Evolutionary conservation across 108 stramenopile species (phyloP).

Genomic region (Fragilariopsis cylindrus): DNA sequence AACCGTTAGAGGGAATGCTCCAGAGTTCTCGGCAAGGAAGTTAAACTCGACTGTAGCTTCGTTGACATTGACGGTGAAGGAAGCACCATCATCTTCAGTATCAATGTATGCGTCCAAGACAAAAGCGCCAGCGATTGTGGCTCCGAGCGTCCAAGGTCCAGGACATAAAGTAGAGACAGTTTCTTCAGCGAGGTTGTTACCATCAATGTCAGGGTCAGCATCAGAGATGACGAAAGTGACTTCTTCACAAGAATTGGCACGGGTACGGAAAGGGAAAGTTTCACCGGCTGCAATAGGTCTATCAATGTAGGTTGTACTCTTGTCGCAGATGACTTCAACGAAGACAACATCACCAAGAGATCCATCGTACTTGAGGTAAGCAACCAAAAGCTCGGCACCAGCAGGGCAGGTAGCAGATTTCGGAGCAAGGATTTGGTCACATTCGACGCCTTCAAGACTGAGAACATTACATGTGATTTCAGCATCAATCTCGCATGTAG

Average conservation of each 20-base stretch:
- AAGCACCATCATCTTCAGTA: not conserved
- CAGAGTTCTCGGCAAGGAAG: constrained; percentile 1
- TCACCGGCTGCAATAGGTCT: not conserved
- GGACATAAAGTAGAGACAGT: not conserved
- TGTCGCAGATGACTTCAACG: constrained; percentile 8
- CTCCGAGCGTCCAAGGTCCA: constrained; percentile 14
- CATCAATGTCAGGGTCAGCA: not conserved
- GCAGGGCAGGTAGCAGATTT: not conserved
- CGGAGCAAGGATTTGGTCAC: constrained; percentile 11
- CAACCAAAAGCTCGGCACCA: constrained; percentile 6
- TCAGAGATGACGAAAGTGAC: not conserved
- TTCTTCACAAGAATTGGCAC: constrained; percentile 13
- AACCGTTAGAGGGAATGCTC: not conserved
- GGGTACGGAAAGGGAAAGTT: constrained; percentile 6
- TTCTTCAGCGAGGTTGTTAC: not conserved
- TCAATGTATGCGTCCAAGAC: constrained; percentile 4
- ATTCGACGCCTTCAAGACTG: constrained; percentile 4
- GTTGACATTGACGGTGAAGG: constrained; percentile 1
- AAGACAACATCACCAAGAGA: constrained; percentile 4
- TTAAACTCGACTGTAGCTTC: constrained; percentile 3
- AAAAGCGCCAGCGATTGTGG: not conserved
- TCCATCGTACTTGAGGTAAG: constrained; percentile 10
- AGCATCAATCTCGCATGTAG: constrained; percentile 8
- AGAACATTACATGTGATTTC: constrained; percentile 14
- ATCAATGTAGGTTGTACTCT: constrained; percentile 11